phyloP scores from a whole-genome alignment of 768 basidiomycete genomes.

The Boletellus emodensis region DNA sequence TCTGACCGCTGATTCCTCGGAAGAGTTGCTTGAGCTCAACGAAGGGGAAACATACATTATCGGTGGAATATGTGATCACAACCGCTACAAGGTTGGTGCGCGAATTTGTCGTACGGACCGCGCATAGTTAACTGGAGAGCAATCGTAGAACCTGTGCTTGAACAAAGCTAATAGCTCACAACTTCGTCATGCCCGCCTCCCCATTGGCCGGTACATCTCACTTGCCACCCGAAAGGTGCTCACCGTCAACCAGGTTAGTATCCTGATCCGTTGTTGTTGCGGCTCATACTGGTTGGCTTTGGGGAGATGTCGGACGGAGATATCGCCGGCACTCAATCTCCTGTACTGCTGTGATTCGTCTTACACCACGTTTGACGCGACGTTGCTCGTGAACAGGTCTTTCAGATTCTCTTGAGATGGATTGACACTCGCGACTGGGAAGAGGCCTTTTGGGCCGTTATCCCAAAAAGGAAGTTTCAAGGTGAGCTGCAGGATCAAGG shows the following conservation, averaged over 20 bases:
- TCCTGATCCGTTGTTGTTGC: background rate
- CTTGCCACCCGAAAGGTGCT: constrained; percentile 91
- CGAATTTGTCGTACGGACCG: background rate
- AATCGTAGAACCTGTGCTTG: constrained; percentile 74
- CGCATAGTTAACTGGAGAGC: constrained; percentile 10
- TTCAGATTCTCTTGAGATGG: constrained; percentile 90
- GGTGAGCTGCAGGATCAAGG: constrained; percentile 17
- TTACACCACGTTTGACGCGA: constrained; percentile 1
- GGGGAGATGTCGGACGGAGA: constrained; percentile 1
- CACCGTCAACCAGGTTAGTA: constrained; percentile 84
- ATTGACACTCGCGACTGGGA: constrained; percentile 85
- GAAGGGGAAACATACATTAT: constrained; percentile 91
- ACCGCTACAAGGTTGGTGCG: constrained; percentile 79
- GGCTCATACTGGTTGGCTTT: background rate
- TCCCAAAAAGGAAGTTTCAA: constrained; percentile 88
- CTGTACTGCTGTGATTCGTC: background rate
- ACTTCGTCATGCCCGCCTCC: constrained; percentile 83
- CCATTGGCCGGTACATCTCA: constrained; percentile 88
- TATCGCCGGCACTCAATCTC: background rate
- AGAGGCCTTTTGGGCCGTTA: constrained; percentile 78
- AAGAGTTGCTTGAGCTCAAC: constrained; percentile 78
- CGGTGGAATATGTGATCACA: constrained; percentile 93
- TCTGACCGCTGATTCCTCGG: constrained; percentile 89
- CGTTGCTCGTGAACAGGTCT: constrained; percentile 42
- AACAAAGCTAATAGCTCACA: constrained; percentile 75